phyloP scores from a whole-genome alignment of 2,329 filamentous ascomycete genomes.

The Xylariaceae sp. region DNA sequence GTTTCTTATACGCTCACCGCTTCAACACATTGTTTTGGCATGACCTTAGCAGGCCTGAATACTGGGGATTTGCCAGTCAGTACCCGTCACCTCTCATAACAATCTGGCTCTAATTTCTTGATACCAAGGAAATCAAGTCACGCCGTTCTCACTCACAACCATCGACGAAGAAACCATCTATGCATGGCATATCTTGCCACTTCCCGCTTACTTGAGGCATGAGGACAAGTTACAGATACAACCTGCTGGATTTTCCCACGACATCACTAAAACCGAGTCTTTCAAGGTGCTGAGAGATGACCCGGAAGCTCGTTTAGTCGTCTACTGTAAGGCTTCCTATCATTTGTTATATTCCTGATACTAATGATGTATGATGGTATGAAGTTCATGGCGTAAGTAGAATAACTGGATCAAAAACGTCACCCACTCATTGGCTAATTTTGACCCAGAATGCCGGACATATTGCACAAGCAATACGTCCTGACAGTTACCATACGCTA shows the following conservation, averaged over 20 bases:
- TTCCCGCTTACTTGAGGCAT: slow-evolving; percentile 74
- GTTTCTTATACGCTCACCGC: slow-evolving; percentile 82
- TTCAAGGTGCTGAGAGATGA: slow-evolving; percentile 66
- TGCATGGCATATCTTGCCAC: slow-evolving; percentile 87
- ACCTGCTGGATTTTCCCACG: slow-evolving; percentile 49
- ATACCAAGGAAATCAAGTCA: slow-evolving; percentile 77
- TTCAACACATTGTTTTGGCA: slow-evolving; percentile 73
- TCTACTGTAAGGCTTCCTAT: slow-evolving; percentile 57
- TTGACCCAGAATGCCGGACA: slow-evolving; percentile 78
- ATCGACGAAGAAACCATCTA: slow-evolving; percentile 78
- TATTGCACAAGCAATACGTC: slow-evolving; percentile 75
- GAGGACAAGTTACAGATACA: slow-evolving; percentile 63
- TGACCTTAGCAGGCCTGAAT: slow-evolving; percentile 74
- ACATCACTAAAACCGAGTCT: slow-evolving; percentile 59
- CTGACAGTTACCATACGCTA: slow-evolving; percentile 76
- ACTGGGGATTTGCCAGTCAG: slow-evolving; percentile 84
- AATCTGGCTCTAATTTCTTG: slow-evolving; percentile 3
- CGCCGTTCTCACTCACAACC: slow-evolving; percentile 77
- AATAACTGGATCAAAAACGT: not conserved
- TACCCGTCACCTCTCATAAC: slow-evolving; percentile 23
- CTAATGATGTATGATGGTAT: slow-evolving; percentile 17
- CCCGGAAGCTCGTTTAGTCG: slow-evolving; percentile 63
- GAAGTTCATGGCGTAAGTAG: slow-evolving; percentile 64
- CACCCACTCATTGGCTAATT: slow-evolving; percentile 39
- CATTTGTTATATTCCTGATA: not conserved